Conservation (phyloP, 495 filamentous ascomycete genomes). For the Beverwykella pulmonaria region DNA sequence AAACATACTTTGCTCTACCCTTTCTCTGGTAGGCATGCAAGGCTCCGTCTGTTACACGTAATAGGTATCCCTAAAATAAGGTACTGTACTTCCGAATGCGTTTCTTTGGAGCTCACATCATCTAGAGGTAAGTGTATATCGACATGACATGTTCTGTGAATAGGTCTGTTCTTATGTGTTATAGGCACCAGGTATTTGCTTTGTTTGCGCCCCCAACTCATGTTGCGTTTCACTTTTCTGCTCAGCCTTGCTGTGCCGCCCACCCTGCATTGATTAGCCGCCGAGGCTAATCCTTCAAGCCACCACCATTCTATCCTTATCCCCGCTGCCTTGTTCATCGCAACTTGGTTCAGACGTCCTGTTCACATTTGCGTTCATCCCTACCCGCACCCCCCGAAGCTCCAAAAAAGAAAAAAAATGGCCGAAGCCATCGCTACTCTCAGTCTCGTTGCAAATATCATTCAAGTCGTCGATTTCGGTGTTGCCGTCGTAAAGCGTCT, state of each 20-base stretch:
- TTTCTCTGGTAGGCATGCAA: too few species aligned
- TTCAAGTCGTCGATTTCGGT: slow-evolving; percentile 19
- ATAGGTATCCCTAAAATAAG: too few species aligned
- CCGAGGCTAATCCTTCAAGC: neutral
- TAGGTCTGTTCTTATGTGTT: neutral
- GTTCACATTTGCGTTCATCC: neutral
- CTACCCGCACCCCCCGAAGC: neutral
- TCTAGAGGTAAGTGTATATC: too few species aligned
- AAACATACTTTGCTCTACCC: too few species aligned
- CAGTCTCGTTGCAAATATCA: slow-evolving; percentile 14
- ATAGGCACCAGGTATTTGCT: neutral
- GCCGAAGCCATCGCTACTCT: neutral
- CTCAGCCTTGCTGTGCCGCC: neutral
- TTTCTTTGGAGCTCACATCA: too few species aligned
- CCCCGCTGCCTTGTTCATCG: neutral
- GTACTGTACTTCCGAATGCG: too few species aligned
- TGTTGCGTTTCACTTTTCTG: neutral
- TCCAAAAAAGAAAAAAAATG: too few species aligned
- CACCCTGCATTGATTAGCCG: neutral
- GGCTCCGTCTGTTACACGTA: too few species aligned
- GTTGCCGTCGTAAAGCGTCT: slow-evolving; percentile 3
- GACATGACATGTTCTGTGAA: too few species aligned
- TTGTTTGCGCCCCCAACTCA: neutral
- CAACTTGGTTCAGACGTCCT: neutral
- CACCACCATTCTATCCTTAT: neutral